A percentile compares a stretch with the other conserved stretches of the same genome.
Evolutionary conservation across 2,329 filamentous ascomycete genomes (phyloP).

Genomic region (Botrytis porri): DNA sequence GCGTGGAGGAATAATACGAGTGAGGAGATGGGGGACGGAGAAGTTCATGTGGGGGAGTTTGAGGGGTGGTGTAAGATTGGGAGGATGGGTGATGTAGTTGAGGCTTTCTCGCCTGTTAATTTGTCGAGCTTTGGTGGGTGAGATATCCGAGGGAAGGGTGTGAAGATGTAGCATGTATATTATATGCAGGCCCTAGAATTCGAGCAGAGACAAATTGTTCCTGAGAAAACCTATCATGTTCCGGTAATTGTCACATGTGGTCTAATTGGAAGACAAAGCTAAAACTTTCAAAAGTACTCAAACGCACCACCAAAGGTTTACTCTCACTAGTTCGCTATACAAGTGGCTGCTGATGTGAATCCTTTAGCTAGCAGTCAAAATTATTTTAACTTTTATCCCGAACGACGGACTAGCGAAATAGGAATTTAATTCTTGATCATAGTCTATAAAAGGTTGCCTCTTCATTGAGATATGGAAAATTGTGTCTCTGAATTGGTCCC

Average conservation of each 20-base stretch:
- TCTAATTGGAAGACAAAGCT: too few relatives aligned
- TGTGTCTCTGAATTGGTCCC: too few relatives aligned
- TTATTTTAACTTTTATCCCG: background rate
- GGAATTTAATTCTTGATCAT: too few relatives aligned
- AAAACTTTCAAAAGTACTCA: background rate
- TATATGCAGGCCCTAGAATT: accelerated
- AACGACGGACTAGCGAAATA: accelerated
- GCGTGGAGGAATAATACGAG: background rate
- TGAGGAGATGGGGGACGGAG: background rate
- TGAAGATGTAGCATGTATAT: background rate
- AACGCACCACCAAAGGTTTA: background rate
- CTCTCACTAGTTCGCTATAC: background rate
- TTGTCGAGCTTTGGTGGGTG: background rate
- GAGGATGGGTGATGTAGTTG: background rate
- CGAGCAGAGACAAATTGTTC: background rate
- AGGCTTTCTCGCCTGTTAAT: background rate
- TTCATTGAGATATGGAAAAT: background rate
- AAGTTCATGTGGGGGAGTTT: background rate
- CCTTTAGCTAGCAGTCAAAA: background rate
- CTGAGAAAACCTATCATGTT: background rate
- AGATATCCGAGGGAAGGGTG: background rate
- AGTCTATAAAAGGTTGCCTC: background rate
- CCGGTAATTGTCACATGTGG: background rate
- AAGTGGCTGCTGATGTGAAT: background rate
- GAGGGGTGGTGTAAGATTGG: background rate